Evolutionary conservation across 192 early-diverging fungal genomes (phyloP).

Genomic region (Coemansia sp.): DNA sequence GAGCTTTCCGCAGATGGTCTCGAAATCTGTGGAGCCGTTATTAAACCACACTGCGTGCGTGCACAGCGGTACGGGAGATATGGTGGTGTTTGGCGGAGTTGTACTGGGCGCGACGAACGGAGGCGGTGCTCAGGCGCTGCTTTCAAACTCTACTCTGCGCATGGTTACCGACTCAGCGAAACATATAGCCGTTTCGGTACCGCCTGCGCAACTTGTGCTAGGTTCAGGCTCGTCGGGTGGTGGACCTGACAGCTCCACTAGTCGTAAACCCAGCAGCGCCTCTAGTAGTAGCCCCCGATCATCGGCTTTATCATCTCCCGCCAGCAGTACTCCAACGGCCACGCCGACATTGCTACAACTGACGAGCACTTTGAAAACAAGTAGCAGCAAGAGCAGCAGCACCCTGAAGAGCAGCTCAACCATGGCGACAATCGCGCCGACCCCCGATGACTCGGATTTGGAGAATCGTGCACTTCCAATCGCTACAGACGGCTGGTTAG

Average conservation of each 20-base stretch:
- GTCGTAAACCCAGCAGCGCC: not conserved
- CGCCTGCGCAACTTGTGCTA: slow-evolving; percentile 1
- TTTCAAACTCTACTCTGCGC: slow-evolving; percentile 39
- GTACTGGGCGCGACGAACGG: not conserved
- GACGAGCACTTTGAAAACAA: not conserved
- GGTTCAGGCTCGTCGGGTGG: not conserved
- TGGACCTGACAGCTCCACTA: not conserved
- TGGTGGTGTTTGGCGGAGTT: slow-evolving; percentile 37
- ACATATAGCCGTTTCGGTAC: not conserved
- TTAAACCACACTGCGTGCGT: slow-evolving; percentile 26
- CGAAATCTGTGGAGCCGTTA: slow-evolving; percentile 17
- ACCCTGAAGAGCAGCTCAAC: not conserved
- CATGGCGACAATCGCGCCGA: not conserved
- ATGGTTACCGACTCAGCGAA: slow-evolving; percentile 33
- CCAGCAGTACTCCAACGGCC: not conserved
- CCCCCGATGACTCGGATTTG: not conserved
- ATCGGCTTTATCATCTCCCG: not conserved
- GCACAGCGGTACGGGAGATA: slow-evolving; percentile 37
- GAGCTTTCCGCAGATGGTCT: slow-evolving; percentile 23
- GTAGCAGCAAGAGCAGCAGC: not conserved
- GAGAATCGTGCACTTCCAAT: not conserved
- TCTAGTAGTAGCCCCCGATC: not conserved
- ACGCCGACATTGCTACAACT: not conserved
- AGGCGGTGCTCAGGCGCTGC: not conserved
- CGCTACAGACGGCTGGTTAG: no score